Conservation (phyloP, 129 eudicot species). For the Smallanthus sonchifolius region DNA sequence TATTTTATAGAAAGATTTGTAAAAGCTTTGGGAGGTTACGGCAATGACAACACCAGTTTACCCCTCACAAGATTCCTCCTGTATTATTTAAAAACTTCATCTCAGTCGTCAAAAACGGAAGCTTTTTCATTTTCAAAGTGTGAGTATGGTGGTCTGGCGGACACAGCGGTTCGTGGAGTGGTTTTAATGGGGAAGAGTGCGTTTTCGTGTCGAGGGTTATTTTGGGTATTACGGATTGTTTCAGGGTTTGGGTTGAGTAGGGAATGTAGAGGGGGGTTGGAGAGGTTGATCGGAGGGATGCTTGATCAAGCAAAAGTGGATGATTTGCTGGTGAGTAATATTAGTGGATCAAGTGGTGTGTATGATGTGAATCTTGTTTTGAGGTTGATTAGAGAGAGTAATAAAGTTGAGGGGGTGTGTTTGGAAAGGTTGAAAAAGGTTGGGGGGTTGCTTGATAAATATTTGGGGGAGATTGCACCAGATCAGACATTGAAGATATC, state of each 20-base stretch:
- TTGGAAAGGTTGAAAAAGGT: conserved; percentile 57
- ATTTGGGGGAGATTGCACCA: conserved; percentile 84
- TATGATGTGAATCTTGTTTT: conserved; percentile 85
- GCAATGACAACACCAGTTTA: conserved; percentile 60
- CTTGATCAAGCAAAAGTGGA: conserved; percentile 82
- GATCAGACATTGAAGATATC: conserved; percentile 74
- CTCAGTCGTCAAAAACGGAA: conserved; percentile 26
- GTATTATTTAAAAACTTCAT: conserved; percentile 58
- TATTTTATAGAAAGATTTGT: conserved; percentile 46
- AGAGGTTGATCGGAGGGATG: conserved; percentile 66
- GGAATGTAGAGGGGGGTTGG: conserved; percentile 52
- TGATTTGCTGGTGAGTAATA: conserved; percentile 63
- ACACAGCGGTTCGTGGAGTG: conserved; percentile 77
- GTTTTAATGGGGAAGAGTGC: conserved; percentile 46
- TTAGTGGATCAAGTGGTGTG: conserved; percentile 48
- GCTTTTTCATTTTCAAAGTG: conserved; percentile 21
- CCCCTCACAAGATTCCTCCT: conserved; percentile 71
- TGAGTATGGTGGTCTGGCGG: conserved; percentile 61
- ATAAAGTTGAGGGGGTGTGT: conserved; percentile 33
- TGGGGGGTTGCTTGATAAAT: conserved; percentile 68
- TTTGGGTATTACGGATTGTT: conserved; percentile 68
- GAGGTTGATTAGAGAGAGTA: conserved; percentile 63
- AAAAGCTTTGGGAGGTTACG: conserved; percentile 54
- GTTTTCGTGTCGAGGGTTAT: conserved; percentile 77
- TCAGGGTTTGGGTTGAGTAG: conserved; percentile 56